Base-by-base conservation (phyloP, 108 stramenopile genomes). In the Nannochloropsis salina region DNA sequence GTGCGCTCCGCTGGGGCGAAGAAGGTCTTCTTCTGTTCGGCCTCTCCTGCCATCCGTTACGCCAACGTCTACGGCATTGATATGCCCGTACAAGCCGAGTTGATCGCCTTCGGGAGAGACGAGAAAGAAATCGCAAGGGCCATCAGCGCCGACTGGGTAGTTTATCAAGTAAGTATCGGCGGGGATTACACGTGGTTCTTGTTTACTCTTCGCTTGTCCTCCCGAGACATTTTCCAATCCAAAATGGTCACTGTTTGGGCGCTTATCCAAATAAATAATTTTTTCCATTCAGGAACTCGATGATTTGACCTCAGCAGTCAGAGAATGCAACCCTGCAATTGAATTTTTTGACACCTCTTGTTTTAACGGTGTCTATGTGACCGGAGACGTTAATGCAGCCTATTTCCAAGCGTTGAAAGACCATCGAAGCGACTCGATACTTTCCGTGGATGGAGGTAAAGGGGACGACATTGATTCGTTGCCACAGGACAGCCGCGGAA, bases 41-140 rank as follows among this genome's bases (percentile, higher is more conserved):
- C 96, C 10, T 95, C 96, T 9, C 98, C 98, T 21, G 94, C 96
- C 21, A 95, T 98, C 90, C 94, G 98, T 8, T 96, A 96, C 89
- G 95, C 96, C 18, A 97, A 97, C 86, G 95, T 96, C 74, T 97
- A 97, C 85, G 98, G 98, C 5, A 96, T 98, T 83, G 96, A 98
- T 89, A 97, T 98, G 90, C 96, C 96, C 42, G 95, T 96, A 42
- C 88, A 93, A 61, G 88, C 93, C 79, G 98, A 98, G 89, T 89
- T 98, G 82, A 92, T 98, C 80, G 98, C 98, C n/a, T 95, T 93
- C 83, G 91, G 94, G 74, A 89, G 96, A 42, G 86, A 93, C 22
- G 96, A 96, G 81, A 94, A 92, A 0, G 93, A 94, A 80, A 93
- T 97, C 84, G 94, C 96, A 40, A 89, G 92, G 74, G 90, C 93